Conservation (phyloP, 1,284 basidiomycete genomes). For the Austropuccinia psidii region DNA sequence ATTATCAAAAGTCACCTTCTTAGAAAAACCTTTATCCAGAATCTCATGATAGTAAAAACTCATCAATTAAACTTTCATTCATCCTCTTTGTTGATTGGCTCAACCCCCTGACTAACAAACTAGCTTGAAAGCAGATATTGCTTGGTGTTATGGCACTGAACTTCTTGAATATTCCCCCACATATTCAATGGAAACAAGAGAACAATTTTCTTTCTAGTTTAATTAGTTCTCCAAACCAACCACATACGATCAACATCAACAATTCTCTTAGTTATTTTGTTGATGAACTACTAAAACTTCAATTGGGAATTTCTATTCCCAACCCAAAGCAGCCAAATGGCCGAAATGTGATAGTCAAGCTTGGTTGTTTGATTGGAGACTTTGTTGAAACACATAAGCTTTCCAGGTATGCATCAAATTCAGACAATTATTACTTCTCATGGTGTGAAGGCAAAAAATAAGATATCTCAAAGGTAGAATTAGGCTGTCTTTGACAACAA, state of each 20-base stretch:
- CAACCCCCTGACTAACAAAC: conserved; percentile 20
- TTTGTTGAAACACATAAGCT: conserved; percentile 5
- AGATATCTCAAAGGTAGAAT: no score
- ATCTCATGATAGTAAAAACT: no score
- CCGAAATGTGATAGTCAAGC: neutral
- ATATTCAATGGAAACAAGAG: neutral
- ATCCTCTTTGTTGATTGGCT: conserved; percentile 22
- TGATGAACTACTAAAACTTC: neutral
- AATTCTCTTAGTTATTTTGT: neutral
- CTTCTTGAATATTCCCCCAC: conserved; percentile 13
- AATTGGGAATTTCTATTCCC: neutral
- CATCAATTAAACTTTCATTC: no score
- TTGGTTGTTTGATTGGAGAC: neutral
- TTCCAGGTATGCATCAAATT: neutral
- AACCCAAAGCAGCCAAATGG: neutral
- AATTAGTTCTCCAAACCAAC: neutral
- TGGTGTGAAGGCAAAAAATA: no score
- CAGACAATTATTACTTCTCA: neutral
- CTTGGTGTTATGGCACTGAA: conserved; percentile 7
- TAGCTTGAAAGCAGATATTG: neutral
- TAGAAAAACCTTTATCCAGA: no score
- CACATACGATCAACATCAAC: neutral
- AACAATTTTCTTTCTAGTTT: neutral
- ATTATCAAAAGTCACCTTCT: no score
- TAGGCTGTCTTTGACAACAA: no score